Evolutionary conservation across 345 rosid genomes (phyloP), one percentile per base, ranked within the genome.

Genomic region (Camelina sativa): DNA sequence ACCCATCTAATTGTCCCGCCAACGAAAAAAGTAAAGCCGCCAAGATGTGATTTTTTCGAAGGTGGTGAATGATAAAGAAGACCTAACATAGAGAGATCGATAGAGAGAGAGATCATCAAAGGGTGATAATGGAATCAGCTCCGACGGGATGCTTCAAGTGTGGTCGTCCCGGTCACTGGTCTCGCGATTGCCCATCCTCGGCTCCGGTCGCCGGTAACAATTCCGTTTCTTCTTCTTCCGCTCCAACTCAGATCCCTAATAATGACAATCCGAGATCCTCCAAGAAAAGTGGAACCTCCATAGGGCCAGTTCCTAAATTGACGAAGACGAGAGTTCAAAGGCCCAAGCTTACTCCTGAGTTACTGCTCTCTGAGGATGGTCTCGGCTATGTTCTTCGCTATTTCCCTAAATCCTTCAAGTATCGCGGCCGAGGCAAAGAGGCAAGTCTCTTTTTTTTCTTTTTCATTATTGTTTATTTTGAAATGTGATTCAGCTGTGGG

Each of bases 91-190:
- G 54, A 20, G 62, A 38, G 44, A 61, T 5, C 23, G 43, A 60
- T 23, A 19, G 16, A 35, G 51, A 22, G 43, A 16, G 41, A 56
- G 55, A 30, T 3, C 6, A 28, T 4, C 3, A 4, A 41, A 67
- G 47, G 25, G 73, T 13, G 48, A 44, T 4, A 25, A 89, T 85
- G 96, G 90, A 79, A 62, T 67, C 91, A 48, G 87, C 80, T 30
- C 93, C 96, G 12, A 95, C 92, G 22, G 97, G 99, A 15, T 95
- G 99, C 73, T 92, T 75, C 93, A 95, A 92, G 79, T 95, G 99
- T 71, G 99, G 98, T 28, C 89, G 96, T 5, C 98, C 99, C 4
- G 98, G 99, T 59, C 98, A 95, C 65, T 95, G 98, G 97, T 91
- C 99, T 2, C 97, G 97, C 10, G 97, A 92, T 76, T 95, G 97